phyloP scores from a whole-genome alignment of 2,329 filamentous ascomycete genomes.

The Ascochyta lentis region DNA sequence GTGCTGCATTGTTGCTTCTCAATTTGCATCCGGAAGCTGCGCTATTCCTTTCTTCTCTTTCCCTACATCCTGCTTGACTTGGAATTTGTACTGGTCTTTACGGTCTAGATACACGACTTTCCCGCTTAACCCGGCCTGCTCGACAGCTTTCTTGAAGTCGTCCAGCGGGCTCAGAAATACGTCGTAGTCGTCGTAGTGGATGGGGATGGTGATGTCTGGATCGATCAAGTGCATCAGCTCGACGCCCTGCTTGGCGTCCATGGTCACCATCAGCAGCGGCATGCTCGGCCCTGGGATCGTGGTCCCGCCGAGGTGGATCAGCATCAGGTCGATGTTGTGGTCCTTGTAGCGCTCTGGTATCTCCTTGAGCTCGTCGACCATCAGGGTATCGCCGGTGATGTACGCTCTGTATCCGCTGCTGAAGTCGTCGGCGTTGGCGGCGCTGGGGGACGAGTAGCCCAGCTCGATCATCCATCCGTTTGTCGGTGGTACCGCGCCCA shows the following conservation, averaged over 20 bases:
- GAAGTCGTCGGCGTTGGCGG: constrained; percentile 37
- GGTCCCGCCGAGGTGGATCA: constrained; percentile 70
- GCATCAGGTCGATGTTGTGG: constrained; percentile 68
- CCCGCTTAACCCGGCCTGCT: constrained; percentile 57
- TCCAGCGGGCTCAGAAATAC: constrained; percentile 65
- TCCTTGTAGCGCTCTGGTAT: constrained; percentile 64
- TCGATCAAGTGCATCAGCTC: constrained; percentile 66
- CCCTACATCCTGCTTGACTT: constrained; percentile 46
- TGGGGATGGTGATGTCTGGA: constrained; percentile 67
- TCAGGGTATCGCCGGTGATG: constrained; percentile 70
- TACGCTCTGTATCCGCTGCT: constrained; percentile 65
- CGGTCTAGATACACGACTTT: constrained; percentile 68
- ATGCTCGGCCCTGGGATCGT: constrained; percentile 66
- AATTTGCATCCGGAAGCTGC: not conserved
- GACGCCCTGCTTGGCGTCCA: constrained; percentile 69
- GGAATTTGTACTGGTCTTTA: constrained; percentile 64
- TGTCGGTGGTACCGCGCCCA: constrained; percentile 65
- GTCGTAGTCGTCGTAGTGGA: constrained; percentile 56
- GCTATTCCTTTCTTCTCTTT: constrained; percentile 4
- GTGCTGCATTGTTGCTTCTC: not conserved
- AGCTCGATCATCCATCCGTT: constrained; percentile 73
- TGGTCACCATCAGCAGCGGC: constrained; percentile 71
- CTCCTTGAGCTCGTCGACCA: constrained; percentile 66
- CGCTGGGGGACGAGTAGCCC: constrained; percentile 51
- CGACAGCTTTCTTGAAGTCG: constrained; percentile 66